Base-by-base conservation (phyloP, 2,329 filamentous ascomycete species). In the Orbilia javanica region DNA sequence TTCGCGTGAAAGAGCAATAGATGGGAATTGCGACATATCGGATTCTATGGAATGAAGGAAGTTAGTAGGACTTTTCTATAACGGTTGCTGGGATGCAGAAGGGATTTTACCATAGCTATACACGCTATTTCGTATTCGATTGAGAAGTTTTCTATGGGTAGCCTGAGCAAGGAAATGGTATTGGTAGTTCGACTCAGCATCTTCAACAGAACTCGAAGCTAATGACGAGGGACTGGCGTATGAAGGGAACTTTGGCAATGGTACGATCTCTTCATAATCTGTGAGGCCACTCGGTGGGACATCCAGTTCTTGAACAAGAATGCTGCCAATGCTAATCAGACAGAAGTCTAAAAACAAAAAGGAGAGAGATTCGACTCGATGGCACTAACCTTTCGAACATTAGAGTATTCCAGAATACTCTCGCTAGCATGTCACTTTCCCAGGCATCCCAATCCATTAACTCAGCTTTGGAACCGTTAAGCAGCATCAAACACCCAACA, bases 111-210 rank as follows among this genome's bases (percentile, higher is more conserved):
- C 86, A 81, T 87, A 87, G 60, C 85, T 85, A 80, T 87, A 87
- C 36, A 87, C 82, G 57, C 84, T 87, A 79, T 88, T 85, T 65
- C 86, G 85, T 29, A 88, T 85, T 5, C 87, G 85, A 0, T 86
- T 88, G 7, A 88, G 84, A 66, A 88, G 87, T 73, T 88, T 88
- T 53, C 87, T 85, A 80, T 88, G 87, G 5, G 87, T 87, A 39
- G 88, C 87, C 80, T 88, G 87, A 27, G 87, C 87, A 4, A 88
- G 85, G 78, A 88, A 88, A 79, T 88, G 87, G 72, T 88, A 88
- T 81, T 88, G 87, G 82, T 88, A 88, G 78, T 87, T 87, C 0
- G 87, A 85, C 74, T 88, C 87, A 68, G 87, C 86, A 44, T 87
- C 84, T 55, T 87, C 84, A 4, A 83, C 83, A 60, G 75, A 22